These are phyloP conservation scores for Ogataea philodendri DNA, from an alignment of 805 yeast species.

Conservation along the genomic window DNA sequence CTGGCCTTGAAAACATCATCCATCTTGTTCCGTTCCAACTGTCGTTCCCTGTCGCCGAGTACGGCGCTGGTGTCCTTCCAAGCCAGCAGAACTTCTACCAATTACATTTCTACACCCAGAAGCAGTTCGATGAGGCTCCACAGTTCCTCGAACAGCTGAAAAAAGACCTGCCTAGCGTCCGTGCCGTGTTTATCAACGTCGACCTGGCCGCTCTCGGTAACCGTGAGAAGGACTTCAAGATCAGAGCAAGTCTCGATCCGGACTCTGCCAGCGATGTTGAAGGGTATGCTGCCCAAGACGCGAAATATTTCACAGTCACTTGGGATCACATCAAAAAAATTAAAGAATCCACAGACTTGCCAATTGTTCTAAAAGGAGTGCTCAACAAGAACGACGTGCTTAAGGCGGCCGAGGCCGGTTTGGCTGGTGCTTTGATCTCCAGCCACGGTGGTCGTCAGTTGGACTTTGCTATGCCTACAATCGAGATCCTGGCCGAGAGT, in stretches of 20 bases:
- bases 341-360: slow-evolving; percentile 42
- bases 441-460: slow-evolving; percentile 76
- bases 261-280: slow-evolving; percentile 14
- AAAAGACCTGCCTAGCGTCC: slow-evolving; percentile 49
- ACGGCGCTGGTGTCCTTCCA: slow-evolving; percentile 57
- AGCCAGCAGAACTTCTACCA: slow-evolving; percentile 81
- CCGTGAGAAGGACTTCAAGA: slow-evolving; percentile 80
- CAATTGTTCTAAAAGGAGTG: slow-evolving; percentile 58
- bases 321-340: slow-evolving; percentile 62
- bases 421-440: slow-evolving; percentile 62
- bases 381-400: slow-evolving; percentile 63
- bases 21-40: slow-evolving; percentile 90
- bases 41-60: slow-evolving; percentile 78
- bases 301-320: slow-evolving; percentile 31
- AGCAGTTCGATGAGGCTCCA: slow-evolving; percentile 57
- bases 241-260: slow-evolving; percentile 55
- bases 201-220: slow-evolving; percentile 87
- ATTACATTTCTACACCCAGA: slow-evolving; percentile 63
- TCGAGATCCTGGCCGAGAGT: slow-evolving; percentile 58
- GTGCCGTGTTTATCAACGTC: slow-evolving; percentile 77
- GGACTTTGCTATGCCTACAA: slow-evolving; percentile 59
- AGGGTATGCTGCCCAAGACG: slow-evolving; percentile 10
- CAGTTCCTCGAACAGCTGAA: slow-evolving; percentile 24
- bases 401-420: slow-evolving; percentile 53
- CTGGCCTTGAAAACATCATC: slow-evolving; percentile 61